These are phyloP conservation scores for Yarrowia porcina DNA, from an alignment of 805 yeast species.

Conservation along the genomic window DNA sequence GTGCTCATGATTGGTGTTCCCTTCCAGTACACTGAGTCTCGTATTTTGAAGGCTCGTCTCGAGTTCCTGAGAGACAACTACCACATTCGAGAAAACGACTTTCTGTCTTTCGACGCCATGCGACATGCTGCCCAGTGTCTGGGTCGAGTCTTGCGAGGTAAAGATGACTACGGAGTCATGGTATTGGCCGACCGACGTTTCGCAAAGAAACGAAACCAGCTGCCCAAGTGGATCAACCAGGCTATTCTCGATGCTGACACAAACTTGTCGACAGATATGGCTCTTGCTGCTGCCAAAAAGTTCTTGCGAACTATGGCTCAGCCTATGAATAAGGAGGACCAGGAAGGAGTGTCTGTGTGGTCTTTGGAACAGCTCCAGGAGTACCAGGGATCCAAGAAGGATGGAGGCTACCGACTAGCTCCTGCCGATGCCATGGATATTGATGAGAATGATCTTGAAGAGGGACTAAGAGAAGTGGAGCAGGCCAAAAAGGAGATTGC, in stretches of 20 bases:
- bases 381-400: conserved; percentile 27
- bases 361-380: conserved; percentile 46
- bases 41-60: conserved; percentile 89
- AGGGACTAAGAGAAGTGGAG: conserved; percentile 2
- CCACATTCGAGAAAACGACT: conserved; percentile 90
- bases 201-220: conserved; percentile 75
- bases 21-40: conserved; percentile 96
- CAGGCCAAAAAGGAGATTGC: not conserved
- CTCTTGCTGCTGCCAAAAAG: conserved; percentile 88
- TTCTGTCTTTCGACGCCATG: conserved; percentile 97
- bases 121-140: conserved; percentile 98
- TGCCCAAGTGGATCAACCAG: conserved; percentile 97
- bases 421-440: conserved; percentile 20
- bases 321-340: conserved; percentile 83
- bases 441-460: conserved; percentile 9
- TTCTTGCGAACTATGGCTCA: conserved; percentile 92
- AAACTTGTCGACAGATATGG: conserved; percentile 95
- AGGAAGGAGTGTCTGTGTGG: conserved; percentile 95
- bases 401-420: conserved; percentile 15
- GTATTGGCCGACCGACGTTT: conserved; percentile 94
- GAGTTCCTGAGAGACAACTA: conserved; percentile 91
- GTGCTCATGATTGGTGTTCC: conserved; percentile 99
- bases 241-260: conserved; percentile 88
- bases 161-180: conserved; percentile 98
- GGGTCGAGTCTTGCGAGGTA: conserved; percentile 96